Base-by-base conservation (phyloP, 2,329 filamentous ascomycete species). In the Colletotrichum ledebouriae region DNA sequence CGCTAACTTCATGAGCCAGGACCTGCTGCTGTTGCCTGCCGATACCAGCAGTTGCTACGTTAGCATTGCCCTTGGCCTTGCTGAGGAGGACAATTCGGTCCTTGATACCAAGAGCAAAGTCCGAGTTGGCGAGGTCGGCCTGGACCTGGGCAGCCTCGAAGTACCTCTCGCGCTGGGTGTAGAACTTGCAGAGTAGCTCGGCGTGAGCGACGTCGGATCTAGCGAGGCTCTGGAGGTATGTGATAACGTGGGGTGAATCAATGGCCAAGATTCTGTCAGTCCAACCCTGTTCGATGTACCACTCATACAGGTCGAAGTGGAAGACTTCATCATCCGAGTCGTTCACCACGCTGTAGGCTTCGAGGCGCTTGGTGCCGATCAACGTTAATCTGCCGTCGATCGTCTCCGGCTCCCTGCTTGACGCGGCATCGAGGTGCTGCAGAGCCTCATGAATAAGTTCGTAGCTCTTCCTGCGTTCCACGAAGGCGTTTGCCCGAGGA, bases 251-350 rank as follows among this genome's bases (percentile, higher is more conserved):
- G 0, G 91, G 88, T 5, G 94, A 97, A 65, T 94, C 88, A 59
- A 96, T 94, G 41, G 91, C 89, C 39, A 99, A 87, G 33, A 99
- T 87, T 13, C 94, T 91, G 71, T 98, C 94, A 10, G 89, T 92
- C 89, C 93, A 94, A 17, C 92, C 91, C 77, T 94, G 90, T 61
- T 87, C 81, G 72, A 98, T 90, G 79, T 99, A 99, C 95, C 96
- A 99, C 75, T 98, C 94, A 77, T 98, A 99, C n/a, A 99, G 85
- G 74, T 93, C 94, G 70, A 93, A 97, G 77, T 98, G 92, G 82
- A 99, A 99, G 4, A 98, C 92, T 75, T 98, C 93, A 73, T 99
- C 96, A 13, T 91, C 87, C 0, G 95, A 97, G 67, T 87, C 88
- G 76, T 97, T 93, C 73, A 99, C 94, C 2, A 98, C 92, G 50